Evolutionary conservation across 2,329 filamentous ascomycete genomes (phyloP), one percentile per base, ranked within the genome.

Genomic region (Alternaria conjuncta): DNA sequence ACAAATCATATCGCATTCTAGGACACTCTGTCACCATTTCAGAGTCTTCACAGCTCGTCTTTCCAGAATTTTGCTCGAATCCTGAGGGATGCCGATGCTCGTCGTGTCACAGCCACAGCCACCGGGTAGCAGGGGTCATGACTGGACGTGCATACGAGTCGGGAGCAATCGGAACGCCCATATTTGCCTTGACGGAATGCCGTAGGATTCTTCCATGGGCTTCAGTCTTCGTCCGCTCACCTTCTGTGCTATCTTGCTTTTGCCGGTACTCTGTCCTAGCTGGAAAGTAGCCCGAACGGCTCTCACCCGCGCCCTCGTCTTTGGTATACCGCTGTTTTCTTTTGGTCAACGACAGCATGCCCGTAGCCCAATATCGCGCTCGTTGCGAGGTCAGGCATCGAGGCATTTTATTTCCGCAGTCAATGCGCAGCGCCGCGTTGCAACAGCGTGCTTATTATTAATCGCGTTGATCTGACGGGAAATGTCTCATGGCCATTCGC

Each of bases 321-420:
- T 2, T 55, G 25, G 20, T 32, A 55, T 51, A 32, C 28, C 45
- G 36, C 26, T 28, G 43, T 56, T 15, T 56, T 32, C 43, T 56
- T 55, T 36, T 47, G 51, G 26, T 45, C 51, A 53, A 36, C 49
- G 49, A 41, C 49, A 6, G 49, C 49, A 23, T 53, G 8, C 28
- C 20, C 15, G n/a, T n/a, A 41, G 49, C 49, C 49, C 49, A 53
- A 53, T 21, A 41, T 4, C 32, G n/a, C 13, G 21, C 12, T 25
- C 28, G 49, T 30, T 28, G 25, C 46, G 46, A 45, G 45, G 61
- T 62, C 55, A 62, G 63, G 64, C 64, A 64, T 61, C 55, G 69
- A 71, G 71, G 59, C 53, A 70, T 71, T 71, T 68, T 63, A 30
- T 36, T 44, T 32, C 57, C 49, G 44, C 18, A 60, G 61, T 65